phyloP scores from a whole-genome alignment of 108 stramenopile species.

The Cyclotella baltica region DNA sequence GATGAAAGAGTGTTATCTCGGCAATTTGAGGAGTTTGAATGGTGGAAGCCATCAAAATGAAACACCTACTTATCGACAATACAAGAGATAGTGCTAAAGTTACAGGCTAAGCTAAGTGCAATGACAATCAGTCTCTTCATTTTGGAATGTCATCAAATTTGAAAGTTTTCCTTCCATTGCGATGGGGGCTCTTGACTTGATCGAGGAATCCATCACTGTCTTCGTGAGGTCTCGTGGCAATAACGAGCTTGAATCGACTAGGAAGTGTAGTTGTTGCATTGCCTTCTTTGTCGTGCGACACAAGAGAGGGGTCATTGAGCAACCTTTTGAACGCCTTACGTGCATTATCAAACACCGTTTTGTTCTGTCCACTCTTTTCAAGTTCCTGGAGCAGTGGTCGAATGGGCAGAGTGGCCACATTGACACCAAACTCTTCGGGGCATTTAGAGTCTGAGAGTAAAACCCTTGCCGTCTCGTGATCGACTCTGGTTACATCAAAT shows the following conservation, averaged over 20 bases:
- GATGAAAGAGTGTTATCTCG: slow-evolving; percentile 35
- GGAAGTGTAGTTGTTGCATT: slow-evolving; percentile 39
- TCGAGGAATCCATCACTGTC: slow-evolving; percentile 36
- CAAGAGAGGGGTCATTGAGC: slow-evolving; percentile 37
- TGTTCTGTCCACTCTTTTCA: slow-evolving; percentile 45
- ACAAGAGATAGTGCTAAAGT: no score
- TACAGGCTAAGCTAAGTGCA: neutral
- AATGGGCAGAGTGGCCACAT: slow-evolving; percentile 40
- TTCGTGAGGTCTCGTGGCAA: slow-evolving; percentile 26
- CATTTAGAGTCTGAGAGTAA: slow-evolving; percentile 34
- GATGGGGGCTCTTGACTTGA: neutral
- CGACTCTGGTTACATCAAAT: slow-evolving; percentile 34
- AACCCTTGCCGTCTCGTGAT: slow-evolving; percentile 47
- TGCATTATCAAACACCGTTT: slow-evolving; percentile 20
- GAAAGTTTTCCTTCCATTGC: slow-evolving; percentile 8
- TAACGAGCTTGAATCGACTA: slow-evolving; percentile 44
- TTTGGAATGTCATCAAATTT: slow-evolving; percentile 44
- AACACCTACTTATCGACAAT: no score
- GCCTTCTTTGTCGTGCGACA: slow-evolving; percentile 39
- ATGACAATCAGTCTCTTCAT: neutral
- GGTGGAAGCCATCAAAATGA: slow-evolving; percentile 44
- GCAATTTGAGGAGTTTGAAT: slow-evolving; percentile 50
- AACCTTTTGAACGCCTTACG: slow-evolving; percentile 36
- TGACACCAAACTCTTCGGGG: slow-evolving; percentile 23
- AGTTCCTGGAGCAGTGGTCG: slow-evolving; percentile 40